Base-by-base conservation (phyloP, 352 stramenopile genomes). In the Globisporangium uncinulatum region DNA sequence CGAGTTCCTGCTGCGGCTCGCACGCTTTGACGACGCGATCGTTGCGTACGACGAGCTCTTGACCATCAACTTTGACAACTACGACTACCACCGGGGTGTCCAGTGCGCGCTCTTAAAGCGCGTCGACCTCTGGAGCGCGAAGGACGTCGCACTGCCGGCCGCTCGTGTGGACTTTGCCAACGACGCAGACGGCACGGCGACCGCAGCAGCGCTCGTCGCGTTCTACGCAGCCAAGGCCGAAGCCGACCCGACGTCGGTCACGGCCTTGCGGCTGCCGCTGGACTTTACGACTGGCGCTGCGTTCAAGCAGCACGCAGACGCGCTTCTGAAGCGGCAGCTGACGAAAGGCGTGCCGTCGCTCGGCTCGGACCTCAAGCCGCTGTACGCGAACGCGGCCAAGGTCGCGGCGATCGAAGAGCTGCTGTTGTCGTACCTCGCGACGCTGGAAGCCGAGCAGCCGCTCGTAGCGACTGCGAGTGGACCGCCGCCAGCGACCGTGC, bases 321-420 rank as follows among this genome's bases (percentile, higher is more conserved):
- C 70, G 48, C 68, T 86, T 17, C 45, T 90, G n/a, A 83, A 76
- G 54, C 63, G 55, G 29, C 80, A 90, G 57, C 65, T 99, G 55
- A 80, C 82, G 17, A 96, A 97, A 66, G 93, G 91, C 39, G 92
- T 98, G 45, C 95, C 95, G 36, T 98, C 92, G 15, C 73, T 99
- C 6, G 95, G 92, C 36, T 86, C 77, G n/a, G 92, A 98, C 65
- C 71, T 99, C 10, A 96, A 92, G 70, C 79, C 84, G 17, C 70
- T 98, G 51, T 96, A 98, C 61, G 66, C 59, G 21, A 62, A 79
- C 54, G 71, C 83, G 51, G 66, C 70, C 19, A 89, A 87, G 47
- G 71, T 71, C 1, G 68, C 73, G 74, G 82, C 79, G 57, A 79
- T 80, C 34, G 92, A 74, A 36, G 61, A 88, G 48, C 67, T 98